Conservation (phyloP, 192 early-diverging fungal genomes). For the Entomortierella chlamydospora region DNA sequence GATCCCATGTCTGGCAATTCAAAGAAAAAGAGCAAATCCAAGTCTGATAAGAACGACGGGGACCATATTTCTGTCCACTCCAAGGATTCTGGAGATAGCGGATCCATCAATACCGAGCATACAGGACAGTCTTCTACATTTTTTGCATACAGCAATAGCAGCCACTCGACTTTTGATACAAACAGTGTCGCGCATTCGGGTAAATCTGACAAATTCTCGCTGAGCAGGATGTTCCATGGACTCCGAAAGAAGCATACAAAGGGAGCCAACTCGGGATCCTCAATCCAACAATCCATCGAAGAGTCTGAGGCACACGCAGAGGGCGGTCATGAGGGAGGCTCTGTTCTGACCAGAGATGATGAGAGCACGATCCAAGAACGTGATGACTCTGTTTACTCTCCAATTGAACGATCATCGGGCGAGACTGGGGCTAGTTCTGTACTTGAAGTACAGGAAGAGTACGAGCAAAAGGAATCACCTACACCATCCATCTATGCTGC, state of each 20-base stretch:
- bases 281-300: not conserved
- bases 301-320: no score
- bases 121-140: conserved; percentile 10
- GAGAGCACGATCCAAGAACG: conserved; percentile 3
- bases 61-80: conserved; percentile 35
- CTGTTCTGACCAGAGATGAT: conserved; percentile 8
- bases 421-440: not conserved
- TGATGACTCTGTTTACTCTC: conserved; percentile 2
- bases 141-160: conserved; percentile 26
- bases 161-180: conserved; percentile 13
- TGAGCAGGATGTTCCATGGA: conserved; percentile 49
- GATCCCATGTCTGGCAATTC: not conserved
- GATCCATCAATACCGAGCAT: conserved; percentile 17
- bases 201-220: conserved; percentile 40
- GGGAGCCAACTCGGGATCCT: conserved; percentile 28
- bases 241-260: conserved; percentile 49
- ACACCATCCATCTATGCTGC: conserved; percentile 22
- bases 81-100: conserved; percentile 46
- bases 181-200: not conserved
- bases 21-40: conserved; percentile 31
- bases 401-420: not conserved
- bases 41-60: conserved; percentile 9
- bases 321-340: not conserved
- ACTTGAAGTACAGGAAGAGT: conserved; percentile 11
- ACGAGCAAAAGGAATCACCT: conserved; percentile 12